phyloP scores from a whole-genome alignment of 257 asterid genomes.

The Eucommia ulmoides region DNA sequence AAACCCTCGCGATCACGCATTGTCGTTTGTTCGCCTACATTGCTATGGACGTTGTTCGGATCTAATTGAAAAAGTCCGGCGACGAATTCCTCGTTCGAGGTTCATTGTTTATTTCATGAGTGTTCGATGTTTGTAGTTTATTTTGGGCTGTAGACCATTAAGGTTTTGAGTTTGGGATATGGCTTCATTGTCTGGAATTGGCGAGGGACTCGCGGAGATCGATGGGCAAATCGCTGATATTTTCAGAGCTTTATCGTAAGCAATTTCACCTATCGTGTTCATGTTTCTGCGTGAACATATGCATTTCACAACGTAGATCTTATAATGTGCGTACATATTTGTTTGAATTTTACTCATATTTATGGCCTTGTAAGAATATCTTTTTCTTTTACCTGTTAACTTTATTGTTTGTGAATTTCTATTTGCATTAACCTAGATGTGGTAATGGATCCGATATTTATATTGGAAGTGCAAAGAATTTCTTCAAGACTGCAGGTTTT shows the following conservation, averaged over 20 bases:
- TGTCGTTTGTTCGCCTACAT: too few relatives aligned
- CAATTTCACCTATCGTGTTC: background rate
- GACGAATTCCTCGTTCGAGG: too few relatives aligned
- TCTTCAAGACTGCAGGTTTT: background rate
- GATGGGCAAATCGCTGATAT: constrained; percentile 86
- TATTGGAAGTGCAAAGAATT: background rate
- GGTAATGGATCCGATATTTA: too few relatives aligned
- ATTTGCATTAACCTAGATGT: too few relatives aligned
- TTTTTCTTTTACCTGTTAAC: too few relatives aligned
- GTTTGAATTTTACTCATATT: background rate
- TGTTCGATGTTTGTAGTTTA: too few relatives aligned
- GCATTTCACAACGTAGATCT: too few relatives aligned
- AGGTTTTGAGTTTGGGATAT: constrained; percentile 23
- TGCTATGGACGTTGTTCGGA: background rate
- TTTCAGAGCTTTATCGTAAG: constrained; percentile 91
- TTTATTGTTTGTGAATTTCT: background rate
- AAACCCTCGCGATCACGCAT: background rate
- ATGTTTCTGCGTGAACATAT: background rate
- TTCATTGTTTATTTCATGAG: too few relatives aligned
- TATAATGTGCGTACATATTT: background rate
- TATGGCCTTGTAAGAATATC: too few relatives aligned
- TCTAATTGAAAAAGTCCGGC: too few relatives aligned
- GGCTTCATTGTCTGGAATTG: constrained; percentile 37
- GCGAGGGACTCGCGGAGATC: constrained; percentile 92
- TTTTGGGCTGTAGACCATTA: background rate